phyloP scores from a whole-genome alignment of 306 rosid genomes.

The Mimosa bimucronata region DNA sequence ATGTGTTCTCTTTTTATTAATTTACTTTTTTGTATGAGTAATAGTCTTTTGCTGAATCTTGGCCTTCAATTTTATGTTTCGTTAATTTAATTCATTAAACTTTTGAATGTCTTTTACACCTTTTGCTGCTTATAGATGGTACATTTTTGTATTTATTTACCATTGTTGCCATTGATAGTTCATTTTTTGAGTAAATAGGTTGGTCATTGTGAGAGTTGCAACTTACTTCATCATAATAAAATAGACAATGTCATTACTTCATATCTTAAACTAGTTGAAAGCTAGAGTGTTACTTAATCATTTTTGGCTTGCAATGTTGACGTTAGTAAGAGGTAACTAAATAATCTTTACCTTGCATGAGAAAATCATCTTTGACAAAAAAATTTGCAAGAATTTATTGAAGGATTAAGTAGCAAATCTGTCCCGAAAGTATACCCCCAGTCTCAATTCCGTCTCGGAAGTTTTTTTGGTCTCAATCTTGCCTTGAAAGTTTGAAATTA shows the following conservation, averaged over 20 bases:
- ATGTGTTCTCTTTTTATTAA: not conserved
- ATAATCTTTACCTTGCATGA: slow-evolving; percentile 19
- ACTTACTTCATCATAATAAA: not conserved
- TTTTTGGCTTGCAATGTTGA: not conserved
- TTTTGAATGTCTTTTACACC: slow-evolving; percentile 10
- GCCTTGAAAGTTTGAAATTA: too few relatives aligned
- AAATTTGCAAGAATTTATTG: not conserved
- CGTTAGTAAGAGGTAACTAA: slow-evolving; percentile 19
- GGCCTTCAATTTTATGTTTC: slow-evolving; percentile 12
- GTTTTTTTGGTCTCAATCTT: too few relatives aligned
- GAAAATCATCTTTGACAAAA: not conserved
- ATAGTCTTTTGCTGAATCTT: slow-evolving; percentile 11
- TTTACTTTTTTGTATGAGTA: not conserved
- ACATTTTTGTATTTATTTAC: not conserved
- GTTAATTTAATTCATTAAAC: not conserved
- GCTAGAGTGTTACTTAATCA: not conserved
- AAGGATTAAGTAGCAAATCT: too few relatives aligned
- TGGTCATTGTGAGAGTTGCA: not conserved
- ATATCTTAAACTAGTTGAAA: not conserved
- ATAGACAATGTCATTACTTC: not conserved
- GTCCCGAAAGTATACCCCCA: too few relatives aligned
- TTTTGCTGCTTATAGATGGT: not conserved
- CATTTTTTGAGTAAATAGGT: not conserved
- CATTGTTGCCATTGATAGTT: not conserved
- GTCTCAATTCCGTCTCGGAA: too few relatives aligned